Conservation (phyloP, 2,329 filamentous ascomycete species). For the Beauveria sp. region DNA sequence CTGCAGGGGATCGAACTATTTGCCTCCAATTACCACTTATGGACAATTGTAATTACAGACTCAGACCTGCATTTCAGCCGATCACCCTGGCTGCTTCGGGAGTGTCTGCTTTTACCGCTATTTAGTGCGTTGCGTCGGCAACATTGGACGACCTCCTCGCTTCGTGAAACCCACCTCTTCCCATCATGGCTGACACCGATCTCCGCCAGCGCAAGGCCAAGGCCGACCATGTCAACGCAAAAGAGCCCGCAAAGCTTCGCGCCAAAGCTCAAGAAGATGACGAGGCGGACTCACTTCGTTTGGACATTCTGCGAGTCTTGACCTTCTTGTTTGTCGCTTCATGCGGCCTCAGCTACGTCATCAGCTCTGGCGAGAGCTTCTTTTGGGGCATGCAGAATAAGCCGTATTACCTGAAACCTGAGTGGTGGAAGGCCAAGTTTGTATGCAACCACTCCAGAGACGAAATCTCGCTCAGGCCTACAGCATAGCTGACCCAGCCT, state of each 20-base stretch:
- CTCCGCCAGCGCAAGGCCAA: constrained; percentile 38
- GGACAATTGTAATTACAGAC: background rate
- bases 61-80: constrained; percentile 4
- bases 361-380: constrained; percentile 62
- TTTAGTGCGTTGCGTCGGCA: background rate
- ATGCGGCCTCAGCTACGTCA: constrained; percentile 65
- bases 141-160: background rate
- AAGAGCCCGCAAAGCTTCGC: background rate
- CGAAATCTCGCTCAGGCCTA: background rate
- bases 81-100: background rate
- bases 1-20: background rate
- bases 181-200: constrained; percentile 29
- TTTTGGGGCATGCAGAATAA: constrained; percentile 58
- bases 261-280: constrained; percentile 39
- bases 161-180: background rate
- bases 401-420: constrained; percentile 52
- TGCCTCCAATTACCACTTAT: background rate
- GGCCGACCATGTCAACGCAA: constrained; percentile 14
- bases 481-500: constrained; percentile 7
- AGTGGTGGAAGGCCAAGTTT: constrained; percentile 52
- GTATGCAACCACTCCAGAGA: constrained; percentile 34
- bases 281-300: constrained; percentile 45
- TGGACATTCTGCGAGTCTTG: constrained; percentile 64
- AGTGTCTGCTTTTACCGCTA: background rate
- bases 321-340: constrained; percentile 59